Conservation (phyloP, 2,329 filamentous ascomycete genomes). For the Coniochaeta sp. region DNA sequence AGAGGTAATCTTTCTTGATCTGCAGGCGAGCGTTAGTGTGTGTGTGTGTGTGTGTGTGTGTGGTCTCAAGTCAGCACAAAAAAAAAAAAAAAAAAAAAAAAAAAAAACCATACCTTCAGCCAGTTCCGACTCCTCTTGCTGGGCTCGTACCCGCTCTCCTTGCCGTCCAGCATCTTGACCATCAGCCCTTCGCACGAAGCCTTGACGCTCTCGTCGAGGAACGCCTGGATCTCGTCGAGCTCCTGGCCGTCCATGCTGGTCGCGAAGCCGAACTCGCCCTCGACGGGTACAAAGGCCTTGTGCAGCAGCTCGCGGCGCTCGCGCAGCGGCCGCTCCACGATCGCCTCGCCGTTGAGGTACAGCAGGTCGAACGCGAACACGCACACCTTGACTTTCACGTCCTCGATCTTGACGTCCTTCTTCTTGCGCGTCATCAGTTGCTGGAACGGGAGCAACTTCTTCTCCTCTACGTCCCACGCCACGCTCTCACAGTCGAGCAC, state of each 20-base stretch:
- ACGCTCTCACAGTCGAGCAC: slow-evolving; percentile 98
- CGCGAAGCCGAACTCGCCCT: slow-evolving; percentile 89
- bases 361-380: slow-evolving; percentile 95
- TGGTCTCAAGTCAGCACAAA: no score
- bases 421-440: slow-evolving; percentile 97
- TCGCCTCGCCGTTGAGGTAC: slow-evolving; percentile 83
- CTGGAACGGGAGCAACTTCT: slow-evolving; percentile 95
- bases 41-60: neutral
- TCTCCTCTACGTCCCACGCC: slow-evolving; percentile 89
- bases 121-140: slow-evolving; percentile 95
- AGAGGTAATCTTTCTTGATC: slow-evolving; percentile 98
- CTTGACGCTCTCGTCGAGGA: slow-evolving; percentile 92
- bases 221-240: slow-evolving; percentile 84
- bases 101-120: slow-evolving; percentile 65
- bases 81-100: no score
- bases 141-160: slow-evolving; percentile 90
- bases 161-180: slow-evolving; percentile 98
- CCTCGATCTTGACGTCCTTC: slow-evolving; percentile 92
- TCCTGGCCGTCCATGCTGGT: slow-evolving; percentile 81
- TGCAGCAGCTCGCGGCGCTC: slow-evolving; percentile 74
- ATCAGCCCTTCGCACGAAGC: slow-evolving; percentile 95
- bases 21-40: slow-evolving; percentile 21
- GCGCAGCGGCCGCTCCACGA: slow-evolving; percentile 80
- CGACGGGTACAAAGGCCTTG: slow-evolving; percentile 64
- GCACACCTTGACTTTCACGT: slow-evolving; percentile 94